phyloP scores from a whole-genome alignment of 1,284 basidiomycete genomes.

The Apiotrichum brassicae region DNA sequence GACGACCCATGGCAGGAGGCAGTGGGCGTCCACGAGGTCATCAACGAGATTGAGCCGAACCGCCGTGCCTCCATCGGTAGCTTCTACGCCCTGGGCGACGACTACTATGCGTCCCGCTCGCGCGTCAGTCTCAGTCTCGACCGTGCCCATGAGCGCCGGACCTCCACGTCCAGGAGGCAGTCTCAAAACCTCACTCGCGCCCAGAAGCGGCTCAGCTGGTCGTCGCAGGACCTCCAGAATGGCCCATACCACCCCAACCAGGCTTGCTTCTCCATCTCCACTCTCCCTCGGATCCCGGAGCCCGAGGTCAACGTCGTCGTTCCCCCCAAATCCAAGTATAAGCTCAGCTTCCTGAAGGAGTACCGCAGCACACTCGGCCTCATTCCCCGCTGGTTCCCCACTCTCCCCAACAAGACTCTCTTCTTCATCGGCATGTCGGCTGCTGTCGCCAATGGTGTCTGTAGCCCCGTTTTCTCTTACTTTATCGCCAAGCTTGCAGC shows the following conservation, averaged over 20 bases:
- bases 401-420: constrained; percentile 66
- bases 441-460: constrained; percentile 65
- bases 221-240: constrained; percentile 16
- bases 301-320: neutral
- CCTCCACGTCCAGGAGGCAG: too few relatives aligned
- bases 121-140: too few relatives aligned
- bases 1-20: constrained; percentile 38
- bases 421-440: constrained; percentile 62
- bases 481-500: constrained; percentile 76
- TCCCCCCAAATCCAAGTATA: neutral
- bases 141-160: too few relatives aligned
- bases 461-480: constrained; percentile 87
- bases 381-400: constrained; percentile 50
- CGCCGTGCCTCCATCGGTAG: constrained; percentile 1
- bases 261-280: neutral
- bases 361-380: neutral
- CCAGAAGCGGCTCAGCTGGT: constrained; percentile 32
- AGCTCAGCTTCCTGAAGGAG: neutral
- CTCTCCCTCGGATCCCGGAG: too few relatives aligned
- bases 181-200: constrained; percentile 17
- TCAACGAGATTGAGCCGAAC: neutral
- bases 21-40: constrained; percentile 10
- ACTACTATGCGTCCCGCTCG: neutral
- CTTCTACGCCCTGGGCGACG: neutral
- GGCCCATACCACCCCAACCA: neutral